These are phyloP conservation scores for Hypoxylon trugodes DNA, from an alignment of 495 filamentous ascomycete species.

Conservation along the genomic window DNA sequence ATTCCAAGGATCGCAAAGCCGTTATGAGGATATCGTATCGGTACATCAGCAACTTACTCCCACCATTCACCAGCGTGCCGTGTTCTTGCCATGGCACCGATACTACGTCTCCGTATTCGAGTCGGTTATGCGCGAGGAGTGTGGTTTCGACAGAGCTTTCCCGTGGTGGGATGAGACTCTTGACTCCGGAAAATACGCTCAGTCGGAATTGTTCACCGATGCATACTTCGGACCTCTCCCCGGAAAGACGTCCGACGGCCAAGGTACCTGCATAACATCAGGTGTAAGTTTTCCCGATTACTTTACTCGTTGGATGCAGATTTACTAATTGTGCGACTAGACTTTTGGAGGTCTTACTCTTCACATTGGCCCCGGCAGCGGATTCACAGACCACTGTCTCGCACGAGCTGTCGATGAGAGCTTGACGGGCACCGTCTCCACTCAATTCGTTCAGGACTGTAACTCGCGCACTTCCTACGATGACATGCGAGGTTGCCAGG, in stretches of 20 bases:
- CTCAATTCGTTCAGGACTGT: slow-evolving; percentile 43
- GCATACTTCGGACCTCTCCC: slow-evolving; percentile 43
- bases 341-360: slow-evolving; percentile 47
- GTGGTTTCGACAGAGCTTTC: slow-evolving; percentile 47
- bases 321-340: slow-evolving; percentile 30
- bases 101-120: slow-evolving; percentile 51
- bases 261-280: slow-evolving; percentile 42
- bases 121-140: slow-evolving; percentile 50
- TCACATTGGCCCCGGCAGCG: slow-evolving; percentile 47
- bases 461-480: slow-evolving; percentile 39
- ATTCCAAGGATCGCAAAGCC: slow-evolving; percentile 41
- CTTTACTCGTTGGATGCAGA: neutral
- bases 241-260: slow-evolving; percentile 44
- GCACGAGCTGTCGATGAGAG: slow-evolving; percentile 43
- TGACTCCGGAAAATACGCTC: slow-evolving; percentile 45
- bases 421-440: slow-evolving; percentile 38
- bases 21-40: slow-evolving; percentile 52
- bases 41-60: slow-evolving; percentile 51
- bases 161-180: slow-evolving; percentile 56
- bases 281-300: slow-evolving; percentile 34
- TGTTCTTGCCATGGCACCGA: slow-evolving; percentile 54
- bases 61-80: slow-evolving; percentile 48
- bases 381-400: slow-evolving; percentile 43
- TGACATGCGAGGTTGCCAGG: slow-evolving; percentile 44
- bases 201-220: slow-evolving; percentile 47